Conservation (phyloP, 1,139 yeast species). For the Zygosaccharomyces sapae region DNA sequence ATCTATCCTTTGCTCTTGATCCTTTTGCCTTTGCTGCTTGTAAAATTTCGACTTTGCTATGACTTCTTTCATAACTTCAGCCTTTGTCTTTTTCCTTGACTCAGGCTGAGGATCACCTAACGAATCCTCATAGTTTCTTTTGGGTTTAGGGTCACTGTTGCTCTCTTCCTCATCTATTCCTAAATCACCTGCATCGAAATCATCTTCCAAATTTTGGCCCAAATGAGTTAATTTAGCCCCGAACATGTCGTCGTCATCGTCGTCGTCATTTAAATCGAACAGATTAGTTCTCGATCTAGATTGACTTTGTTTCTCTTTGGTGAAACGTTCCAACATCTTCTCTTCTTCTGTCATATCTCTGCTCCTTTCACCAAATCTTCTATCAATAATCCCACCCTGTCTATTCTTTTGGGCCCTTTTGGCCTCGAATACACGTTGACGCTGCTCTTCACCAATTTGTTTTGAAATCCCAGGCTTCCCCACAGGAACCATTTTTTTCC, state of each 20-base stretch:
- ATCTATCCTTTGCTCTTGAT: slow-evolving; percentile 65
- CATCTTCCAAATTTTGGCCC: slow-evolving; percentile 62
- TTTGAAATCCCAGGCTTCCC: slow-evolving; percentile 72
- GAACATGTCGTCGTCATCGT: slow-evolving; percentile 53
- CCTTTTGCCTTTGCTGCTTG: slow-evolving; percentile 81
- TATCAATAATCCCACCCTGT: slow-evolving; percentile 75
- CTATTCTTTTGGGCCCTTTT: slow-evolving; percentile 59
- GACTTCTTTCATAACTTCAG: slow-evolving; percentile 94
- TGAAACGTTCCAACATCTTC: slow-evolving; percentile 91
- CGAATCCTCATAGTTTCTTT: slow-evolving; percentile 33
- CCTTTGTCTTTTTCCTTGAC: slow-evolving; percentile 72
- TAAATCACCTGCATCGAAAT: slow-evolving; percentile 44
- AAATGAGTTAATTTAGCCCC: slow-evolving; percentile 66
- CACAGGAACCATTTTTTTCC: slow-evolving; percentile 56
- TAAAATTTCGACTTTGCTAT: slow-evolving; percentile 91
- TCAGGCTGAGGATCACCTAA: slow-evolving; percentile 44
- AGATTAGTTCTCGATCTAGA: slow-evolving; percentile 48
- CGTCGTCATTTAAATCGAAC: slow-evolving; percentile 56
- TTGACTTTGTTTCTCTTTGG: slow-evolving; percentile 71
- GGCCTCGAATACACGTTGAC: slow-evolving; percentile 64
- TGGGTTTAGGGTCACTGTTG: slow-evolving; percentile 24
- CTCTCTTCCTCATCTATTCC: slow-evolving; percentile 42
- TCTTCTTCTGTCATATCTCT: slow-evolving; percentile 73
- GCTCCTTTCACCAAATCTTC: slow-evolving; percentile 89
- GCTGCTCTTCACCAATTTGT: slow-evolving; percentile 70